Base-by-base conservation (phyloP, 768 basidiomycete species). In the Rickenella mellea region DNA sequence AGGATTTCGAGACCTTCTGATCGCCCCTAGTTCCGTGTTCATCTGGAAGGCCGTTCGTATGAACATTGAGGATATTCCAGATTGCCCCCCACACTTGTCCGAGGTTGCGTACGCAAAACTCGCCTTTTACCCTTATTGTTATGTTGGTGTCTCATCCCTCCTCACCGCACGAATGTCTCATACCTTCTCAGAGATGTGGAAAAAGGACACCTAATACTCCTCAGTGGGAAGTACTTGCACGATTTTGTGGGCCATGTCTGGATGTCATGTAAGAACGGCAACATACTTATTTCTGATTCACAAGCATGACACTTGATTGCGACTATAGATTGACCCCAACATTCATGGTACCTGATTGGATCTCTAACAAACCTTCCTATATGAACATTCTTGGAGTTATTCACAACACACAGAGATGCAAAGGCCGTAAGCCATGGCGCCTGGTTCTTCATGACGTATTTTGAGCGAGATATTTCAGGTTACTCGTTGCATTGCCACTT, bases 1-100 rank as follows among this genome's bases (percentile, higher is more conserved):
- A 52, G 62, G 67, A 32, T 69, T 76, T n/a, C 64, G 74, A 35
- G 51, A 53, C 22, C 48, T 73, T 17, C 64, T 78, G 27, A 63
- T 76, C 61, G 62, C 65, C 42, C 63, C 56, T 29, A 69, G 70
- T 15, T 46, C 52, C 2, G 41, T 39, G 14, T 36, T 43, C 0
- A 31, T 61, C 33, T 66, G 65, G 64, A 51, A 52, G 25, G 39
- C 31, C 10, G 52, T 47, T 8, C 52, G 59, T n/a, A 22, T 20
- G 9, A 56, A 57, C 30, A 42, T 51, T 6, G 19, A 37, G 21
- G 47, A 39, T 1, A 42, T 64, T 17, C 58, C 63, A 27, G 48
- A 50, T 26, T 55, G 55, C 22, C 55, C 58, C 1, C 35, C 42
- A 15, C 48, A 54, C 22, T 49, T 60, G 25, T 58, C 61, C 9